Percentiles rank a stretch among this genome's conserved stretches.
phyloP scores from a whole-genome alignment of 805 yeast genomes.

The Starmerella bombi region DNA sequence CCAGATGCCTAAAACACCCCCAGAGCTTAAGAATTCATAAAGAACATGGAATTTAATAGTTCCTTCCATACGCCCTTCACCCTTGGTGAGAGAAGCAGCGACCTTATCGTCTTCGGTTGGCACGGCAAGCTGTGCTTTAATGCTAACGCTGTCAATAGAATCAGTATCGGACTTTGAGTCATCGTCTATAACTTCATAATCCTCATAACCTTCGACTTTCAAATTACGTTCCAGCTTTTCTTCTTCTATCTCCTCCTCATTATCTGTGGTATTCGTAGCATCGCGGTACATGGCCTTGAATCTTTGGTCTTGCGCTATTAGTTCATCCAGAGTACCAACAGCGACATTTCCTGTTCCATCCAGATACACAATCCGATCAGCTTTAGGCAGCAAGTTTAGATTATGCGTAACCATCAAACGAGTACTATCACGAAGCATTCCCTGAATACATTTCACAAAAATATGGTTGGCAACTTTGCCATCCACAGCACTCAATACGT shows the following conservation, averaged over 20 bases:
- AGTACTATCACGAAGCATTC: conserved; percentile 44
- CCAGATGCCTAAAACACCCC: conserved; percentile 26
- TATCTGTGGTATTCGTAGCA: conserved; percentile 2
- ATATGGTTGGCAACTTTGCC: conserved; percentile 73
- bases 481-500: conserved; percentile 78
- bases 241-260: conserved; percentile 11
- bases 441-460: conserved; percentile 53
- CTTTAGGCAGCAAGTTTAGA: conserved; percentile 51
- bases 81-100: conserved; percentile 22
- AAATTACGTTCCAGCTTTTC: conserved; percentile 1
- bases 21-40: conserved; percentile 38
- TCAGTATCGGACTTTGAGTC: neutral
- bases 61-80: conserved; percentile 25
- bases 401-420: conserved; percentile 77
- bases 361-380: conserved; percentile 57
- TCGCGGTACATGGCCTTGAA: conserved; percentile 11
- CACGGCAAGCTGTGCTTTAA: conserved; percentile 10
- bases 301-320: conserved; percentile 24
- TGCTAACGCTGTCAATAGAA: neutral
- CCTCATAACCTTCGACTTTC: conserved; percentile 5
- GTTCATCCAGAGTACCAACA: conserved; percentile 47
- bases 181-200: neutral
- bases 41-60: conserved; percentile 34
- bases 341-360: conserved; percentile 46
- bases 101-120: conserved; percentile 12